Conservation (phyloP, 164 flowering plant genomes). For the Amborella trichopoda region DNA sequence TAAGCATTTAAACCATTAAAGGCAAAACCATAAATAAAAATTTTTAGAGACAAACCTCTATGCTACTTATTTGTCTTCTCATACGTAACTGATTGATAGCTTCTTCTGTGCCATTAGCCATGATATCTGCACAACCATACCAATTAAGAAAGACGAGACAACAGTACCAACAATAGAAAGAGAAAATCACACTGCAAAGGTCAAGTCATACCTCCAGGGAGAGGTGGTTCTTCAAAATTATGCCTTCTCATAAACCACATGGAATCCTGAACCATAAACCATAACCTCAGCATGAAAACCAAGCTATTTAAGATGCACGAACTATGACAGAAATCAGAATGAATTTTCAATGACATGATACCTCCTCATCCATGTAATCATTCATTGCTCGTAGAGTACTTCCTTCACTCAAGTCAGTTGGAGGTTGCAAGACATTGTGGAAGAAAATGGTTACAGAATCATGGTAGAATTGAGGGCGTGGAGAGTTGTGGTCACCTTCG, state of each 20-base stretch:
- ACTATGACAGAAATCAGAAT: not conserved
- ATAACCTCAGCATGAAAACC: constrained; percentile 29
- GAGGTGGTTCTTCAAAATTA: constrained; percentile 5
- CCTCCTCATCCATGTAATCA: constrained; percentile 52
- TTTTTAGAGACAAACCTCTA: too few relatives aligned
- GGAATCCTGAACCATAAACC: constrained; percentile 16
- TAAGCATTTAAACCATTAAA: too few relatives aligned
- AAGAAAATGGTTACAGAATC: constrained; percentile 90
- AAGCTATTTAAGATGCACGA: constrained; percentile 46
- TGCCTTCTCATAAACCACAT: constrained; percentile 39
- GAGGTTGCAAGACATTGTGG: constrained; percentile 87
- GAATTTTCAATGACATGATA: constrained; percentile 13
- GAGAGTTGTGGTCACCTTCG: constrained; percentile 96
- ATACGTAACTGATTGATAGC: constrained; percentile 55
- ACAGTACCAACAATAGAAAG: not conserved
- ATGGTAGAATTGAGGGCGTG: constrained; percentile 90
- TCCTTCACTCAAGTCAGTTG: constrained; percentile 52
- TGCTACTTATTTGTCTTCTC: constrained; percentile 76
- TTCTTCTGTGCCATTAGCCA: constrained; percentile 45
- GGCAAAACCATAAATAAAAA: too few relatives aligned
- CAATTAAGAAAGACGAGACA: not conserved
- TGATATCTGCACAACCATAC: constrained; percentile 22
- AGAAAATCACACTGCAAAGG: not conserved
- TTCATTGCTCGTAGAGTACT: constrained; percentile 24
- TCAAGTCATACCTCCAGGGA: not conserved